phyloP scores from a whole-genome alignment of 345 rosid genomes.

The Geranium rotundifolium region DNA sequence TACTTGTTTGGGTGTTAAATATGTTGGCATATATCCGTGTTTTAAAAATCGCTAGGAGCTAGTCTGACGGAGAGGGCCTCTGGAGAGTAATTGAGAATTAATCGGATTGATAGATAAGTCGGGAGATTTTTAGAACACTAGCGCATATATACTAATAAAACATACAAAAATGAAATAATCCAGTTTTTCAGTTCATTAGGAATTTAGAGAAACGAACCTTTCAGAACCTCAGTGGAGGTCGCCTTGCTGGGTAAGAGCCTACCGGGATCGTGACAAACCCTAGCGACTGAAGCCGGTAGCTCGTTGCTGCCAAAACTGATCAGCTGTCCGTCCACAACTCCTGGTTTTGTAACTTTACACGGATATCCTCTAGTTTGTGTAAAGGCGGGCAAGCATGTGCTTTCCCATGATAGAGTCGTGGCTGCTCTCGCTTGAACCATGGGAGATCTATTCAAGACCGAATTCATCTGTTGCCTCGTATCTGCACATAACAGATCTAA shows the following conservation, averaged over 20 bases:
- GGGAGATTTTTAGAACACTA: too few species aligned
- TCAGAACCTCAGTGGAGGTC: slow-evolving; percentile 22
- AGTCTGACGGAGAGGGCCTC: too few species aligned
- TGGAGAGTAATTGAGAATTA: too few species aligned
- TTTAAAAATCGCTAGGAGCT: too few species aligned
- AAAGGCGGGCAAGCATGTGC: slow-evolving; percentile 30
- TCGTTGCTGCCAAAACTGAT: slow-evolving; percentile 21
- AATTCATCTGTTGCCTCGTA: slow-evolving; percentile 51
- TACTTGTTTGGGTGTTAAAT: too few species aligned
- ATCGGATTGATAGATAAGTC: too few species aligned
- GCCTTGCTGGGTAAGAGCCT: slow-evolving; percentile 35
- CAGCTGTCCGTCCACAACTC: slow-evolving; percentile 30
- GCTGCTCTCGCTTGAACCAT: slow-evolving; percentile 30
- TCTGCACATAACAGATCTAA: slow-evolving; percentile 32
- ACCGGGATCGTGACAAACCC: slow-evolving; percentile 21
- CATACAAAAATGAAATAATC: neutral
- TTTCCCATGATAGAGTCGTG: slow-evolving; percentile 33
- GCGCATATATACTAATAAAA: too few species aligned
- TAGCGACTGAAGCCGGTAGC: slow-evolving; percentile 19
- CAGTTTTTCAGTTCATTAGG: neutral
- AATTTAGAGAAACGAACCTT: slow-evolving; percentile 32
- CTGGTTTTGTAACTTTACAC: slow-evolving; percentile 27
- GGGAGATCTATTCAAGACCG: slow-evolving; percentile 40
- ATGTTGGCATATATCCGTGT: too few species aligned
- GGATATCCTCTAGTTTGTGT: slow-evolving; percentile 35